A percentile compares a stretch with the other conserved stretches of the same genome.
These are phyloP conservation scores for Phytophthora colocasiae DNA, from an alignment of 352 stramenopile genomes.

Conservation along the genomic window DNA sequence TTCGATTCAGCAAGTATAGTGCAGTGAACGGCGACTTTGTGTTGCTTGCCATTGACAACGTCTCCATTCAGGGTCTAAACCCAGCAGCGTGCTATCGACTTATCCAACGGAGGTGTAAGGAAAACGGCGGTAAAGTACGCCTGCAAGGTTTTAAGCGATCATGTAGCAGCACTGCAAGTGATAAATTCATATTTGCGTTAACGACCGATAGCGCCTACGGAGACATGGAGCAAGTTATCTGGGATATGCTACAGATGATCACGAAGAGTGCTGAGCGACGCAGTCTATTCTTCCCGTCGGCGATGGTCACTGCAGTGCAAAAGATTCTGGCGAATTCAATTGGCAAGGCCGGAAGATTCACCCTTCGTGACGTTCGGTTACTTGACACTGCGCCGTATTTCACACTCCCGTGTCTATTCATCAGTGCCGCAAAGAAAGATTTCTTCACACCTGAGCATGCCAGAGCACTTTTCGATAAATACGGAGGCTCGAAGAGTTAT, in stretches of 20 bases:
- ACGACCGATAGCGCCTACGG: slow-evolving; percentile 71
- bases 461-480: slow-evolving; percentile 54
- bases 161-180: slow-evolving; percentile 13
- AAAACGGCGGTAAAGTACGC: slow-evolving; percentile 22
- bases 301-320: slow-evolving; percentile 71
- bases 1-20: slow-evolving; percentile 66
- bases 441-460: slow-evolving; percentile 77
- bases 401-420: slow-evolving; percentile 66
- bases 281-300: slow-evolving; percentile 61
- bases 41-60: slow-evolving; percentile 63
- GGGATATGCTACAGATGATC: slow-evolving; percentile 78
- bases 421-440: slow-evolving; percentile 74
- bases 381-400: slow-evolving; percentile 53
- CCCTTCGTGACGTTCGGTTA: slow-evolving; percentile 58
- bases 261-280: slow-evolving; percentile 75
- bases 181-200: slow-evolving; percentile 72
- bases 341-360: slow-evolving; percentile 65
- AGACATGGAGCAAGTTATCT: slow-evolving; percentile 81
- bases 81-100: slow-evolving; percentile 45
- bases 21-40: slow-evolving; percentile 73
- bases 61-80: slow-evolving; percentile 50
- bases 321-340: slow-evolving; percentile 79
- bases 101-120: slow-evolving; percentile 37
- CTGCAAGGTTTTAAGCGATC: slow-evolving; percentile 42
- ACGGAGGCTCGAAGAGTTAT: slow-evolving; percentile 69